Conservation (phyloP, 2,329 filamentous ascomycete genomes). For the Colletotrichum noveboracense region DNA sequence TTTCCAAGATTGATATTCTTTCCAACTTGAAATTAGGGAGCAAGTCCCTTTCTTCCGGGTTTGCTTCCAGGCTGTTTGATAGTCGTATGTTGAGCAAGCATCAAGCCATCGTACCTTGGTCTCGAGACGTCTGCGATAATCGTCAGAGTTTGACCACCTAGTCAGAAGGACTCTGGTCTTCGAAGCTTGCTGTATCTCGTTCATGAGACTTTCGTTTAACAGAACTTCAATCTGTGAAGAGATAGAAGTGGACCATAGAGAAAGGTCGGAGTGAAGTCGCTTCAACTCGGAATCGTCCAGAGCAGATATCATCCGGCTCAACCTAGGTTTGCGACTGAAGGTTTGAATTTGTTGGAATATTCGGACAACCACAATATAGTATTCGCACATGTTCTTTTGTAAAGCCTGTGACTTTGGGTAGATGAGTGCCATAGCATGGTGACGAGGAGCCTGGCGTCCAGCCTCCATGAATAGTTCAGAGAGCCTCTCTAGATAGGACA, state of each 20-base stretch:
- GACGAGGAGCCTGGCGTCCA: not conserved
- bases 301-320: not conserved
- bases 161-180: rapidly evolving
- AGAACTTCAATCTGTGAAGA: too few relatives aligned
- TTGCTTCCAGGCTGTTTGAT: too few relatives aligned
- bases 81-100: too few relatives aligned
- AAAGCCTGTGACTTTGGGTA: not conserved
- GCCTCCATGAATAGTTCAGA: not conserved
- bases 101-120: too few relatives aligned
- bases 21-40: too few relatives aligned
- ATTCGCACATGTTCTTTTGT: rapidly evolving
- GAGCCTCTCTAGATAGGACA: not conserved
- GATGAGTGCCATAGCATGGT: not conserved
- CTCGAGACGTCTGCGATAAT: too few relatives aligned
- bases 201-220: too few relatives aligned
- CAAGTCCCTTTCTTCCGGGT: too few relatives aligned
- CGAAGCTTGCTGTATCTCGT: too few relatives aligned
- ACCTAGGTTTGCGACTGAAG: rapidly evolving
- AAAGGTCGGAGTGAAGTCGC: not conserved
- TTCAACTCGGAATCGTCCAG: not conserved
- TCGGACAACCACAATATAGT: rapidly evolving
- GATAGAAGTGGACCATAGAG: not conserved
- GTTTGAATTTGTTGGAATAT: not conserved
- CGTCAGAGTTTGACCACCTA: not conserved
- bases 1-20: too few relatives aligned